phyloP scores from a whole-genome alignment of 192 early-diverging fungal genomes.

The Jimgerdemannia flammicorona region DNA sequence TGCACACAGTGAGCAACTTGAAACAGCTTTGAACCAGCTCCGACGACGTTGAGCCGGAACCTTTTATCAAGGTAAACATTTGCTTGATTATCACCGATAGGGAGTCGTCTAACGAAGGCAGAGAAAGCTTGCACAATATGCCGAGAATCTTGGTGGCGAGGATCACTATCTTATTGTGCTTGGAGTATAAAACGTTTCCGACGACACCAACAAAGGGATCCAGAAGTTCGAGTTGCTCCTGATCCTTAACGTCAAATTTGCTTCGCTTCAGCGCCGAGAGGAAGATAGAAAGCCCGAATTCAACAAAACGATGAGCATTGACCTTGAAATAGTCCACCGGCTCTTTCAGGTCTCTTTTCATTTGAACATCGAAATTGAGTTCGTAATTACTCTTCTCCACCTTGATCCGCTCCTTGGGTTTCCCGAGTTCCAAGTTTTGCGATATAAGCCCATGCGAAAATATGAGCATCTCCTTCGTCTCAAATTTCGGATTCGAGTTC shows the following conservation, averaged over 20 bases:
- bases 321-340: constrained; percentile 75
- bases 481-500: constrained; percentile 68
- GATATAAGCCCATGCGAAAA: constrained; percentile 86
- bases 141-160: constrained; percentile 71
- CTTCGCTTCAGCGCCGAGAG: constrained; percentile 60
- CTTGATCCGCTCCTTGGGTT: constrained; percentile 53
- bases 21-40: constrained; percentile 77
- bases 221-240: constrained; percentile 64
- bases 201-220: constrained; percentile 80
- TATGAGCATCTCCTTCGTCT: constrained; percentile 62
- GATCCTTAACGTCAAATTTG: constrained; percentile 50
- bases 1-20: constrained; percentile 74
- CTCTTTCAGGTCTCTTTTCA: constrained; percentile 56
- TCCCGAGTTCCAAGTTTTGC: constrained; percentile 77
- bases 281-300: constrained; percentile 90
- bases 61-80: constrained; percentile 70
- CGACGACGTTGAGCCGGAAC: constrained; percentile 55
- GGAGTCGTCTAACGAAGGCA: constrained; percentile 65
- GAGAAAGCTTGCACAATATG: constrained; percentile 62
- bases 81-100: constrained; percentile 75
- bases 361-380: constrained; percentile 69
- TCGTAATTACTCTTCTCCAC: constrained; percentile 52
- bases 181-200: constrained; percentile 82
- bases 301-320: constrained; percentile 89
- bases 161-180: constrained; percentile 63